Conservation (phyloP, 768 basidiomycete genomes). For the Neoboletus brunneissimus region DNA sequence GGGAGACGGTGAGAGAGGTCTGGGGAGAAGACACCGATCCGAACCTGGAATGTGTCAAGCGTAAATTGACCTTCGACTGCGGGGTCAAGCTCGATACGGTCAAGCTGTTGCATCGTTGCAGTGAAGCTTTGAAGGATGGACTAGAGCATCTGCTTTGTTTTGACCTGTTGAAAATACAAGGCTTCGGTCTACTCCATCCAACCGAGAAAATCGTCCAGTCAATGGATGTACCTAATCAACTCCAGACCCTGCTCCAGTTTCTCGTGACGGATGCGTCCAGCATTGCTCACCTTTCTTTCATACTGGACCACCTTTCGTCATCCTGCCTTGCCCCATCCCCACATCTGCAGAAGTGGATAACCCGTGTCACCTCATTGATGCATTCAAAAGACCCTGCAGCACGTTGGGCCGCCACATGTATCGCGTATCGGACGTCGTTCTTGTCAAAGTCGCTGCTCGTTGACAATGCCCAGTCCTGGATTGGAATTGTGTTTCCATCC, state of each 20-base stretch:
- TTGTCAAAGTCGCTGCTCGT: constrained; percentile 59
- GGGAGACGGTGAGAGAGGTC: constrained; percentile 7
- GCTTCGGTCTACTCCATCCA: background rate
- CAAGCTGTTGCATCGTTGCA: constrained; percentile 26
- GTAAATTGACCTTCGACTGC: constrained; percentile 51
- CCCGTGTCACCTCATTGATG: constrained; percentile 69
- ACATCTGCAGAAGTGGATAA: constrained; percentile 71
- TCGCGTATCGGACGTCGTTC: constrained; percentile 64
- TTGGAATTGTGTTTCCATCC: constrained; percentile 58
- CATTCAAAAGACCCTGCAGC: constrained; percentile 75
- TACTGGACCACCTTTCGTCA: constrained; percentile 52
- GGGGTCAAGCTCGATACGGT: constrained; percentile 43
- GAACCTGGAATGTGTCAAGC: constrained; percentile 55
- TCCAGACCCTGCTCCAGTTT: constrained; percentile 65
- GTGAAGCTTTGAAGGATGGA: background rate
- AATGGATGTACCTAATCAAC: constrained; percentile 51
- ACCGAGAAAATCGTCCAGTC: background rate
- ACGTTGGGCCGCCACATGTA: constrained; percentile 76
- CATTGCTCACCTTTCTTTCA: constrained; percentile 54
- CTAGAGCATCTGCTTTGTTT: constrained; percentile 21
- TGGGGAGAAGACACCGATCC: background rate
- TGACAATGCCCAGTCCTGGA: constrained; percentile 72
- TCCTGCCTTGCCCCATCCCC: constrained; percentile 58
- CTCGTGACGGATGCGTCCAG: constrained; percentile 67
- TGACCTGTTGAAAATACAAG: constrained; percentile 32